Evolutionary conservation across 257 asterid species (phyloP).

Genomic region (Ligustrum vulgare): DNA sequence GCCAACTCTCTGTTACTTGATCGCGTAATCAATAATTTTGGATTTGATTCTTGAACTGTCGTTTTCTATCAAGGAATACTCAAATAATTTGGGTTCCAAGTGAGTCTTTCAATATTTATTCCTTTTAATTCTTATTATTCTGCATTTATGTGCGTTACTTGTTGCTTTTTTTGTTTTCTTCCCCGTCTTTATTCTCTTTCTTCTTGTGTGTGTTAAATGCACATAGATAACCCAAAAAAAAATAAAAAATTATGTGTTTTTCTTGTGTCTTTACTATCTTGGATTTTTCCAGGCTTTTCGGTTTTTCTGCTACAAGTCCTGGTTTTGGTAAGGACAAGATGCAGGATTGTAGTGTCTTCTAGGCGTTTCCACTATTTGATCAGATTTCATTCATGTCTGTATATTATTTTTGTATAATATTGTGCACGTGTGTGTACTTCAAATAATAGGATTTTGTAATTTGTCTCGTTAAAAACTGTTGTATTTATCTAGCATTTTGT

Average conservation of each 20-base stretch:
- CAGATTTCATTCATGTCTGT: constrained; percentile 31
- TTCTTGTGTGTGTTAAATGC: constrained; percentile 42
- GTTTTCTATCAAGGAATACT: constrained; percentile 52
- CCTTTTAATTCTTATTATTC: constrained; percentile 58
- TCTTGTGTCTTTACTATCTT: constrained; percentile 55
- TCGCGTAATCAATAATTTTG: constrained; percentile 24
- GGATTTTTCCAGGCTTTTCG: constrained; percentile 58
- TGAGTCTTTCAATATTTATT: constrained; percentile 79
- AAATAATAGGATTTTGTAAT: constrained; percentile 19
- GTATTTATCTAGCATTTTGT: not conserved
- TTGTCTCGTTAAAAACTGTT: constrained; percentile 4
- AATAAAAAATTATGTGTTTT: constrained; percentile 13
- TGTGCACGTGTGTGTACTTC: constrained; percentile 12
- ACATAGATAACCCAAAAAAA: constrained; percentile 6
- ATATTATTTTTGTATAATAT: not conserved
- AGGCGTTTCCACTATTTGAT: constrained; percentile 68
- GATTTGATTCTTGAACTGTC: constrained; percentile 40
- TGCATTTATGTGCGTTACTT: constrained; percentile 40
- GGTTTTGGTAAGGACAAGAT: constrained; percentile 78
- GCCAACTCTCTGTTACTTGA: constrained; percentile 15
- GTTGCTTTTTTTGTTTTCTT: constrained; percentile 74
- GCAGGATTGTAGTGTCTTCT: constrained; percentile 63
- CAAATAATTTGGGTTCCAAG: constrained; percentile 51
- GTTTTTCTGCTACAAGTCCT: constrained; percentile 50
- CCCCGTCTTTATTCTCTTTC: constrained; percentile 80